Conservation (phyloP, 78 protist genomes). For the Planoprotostelium fungivorum region DNA sequence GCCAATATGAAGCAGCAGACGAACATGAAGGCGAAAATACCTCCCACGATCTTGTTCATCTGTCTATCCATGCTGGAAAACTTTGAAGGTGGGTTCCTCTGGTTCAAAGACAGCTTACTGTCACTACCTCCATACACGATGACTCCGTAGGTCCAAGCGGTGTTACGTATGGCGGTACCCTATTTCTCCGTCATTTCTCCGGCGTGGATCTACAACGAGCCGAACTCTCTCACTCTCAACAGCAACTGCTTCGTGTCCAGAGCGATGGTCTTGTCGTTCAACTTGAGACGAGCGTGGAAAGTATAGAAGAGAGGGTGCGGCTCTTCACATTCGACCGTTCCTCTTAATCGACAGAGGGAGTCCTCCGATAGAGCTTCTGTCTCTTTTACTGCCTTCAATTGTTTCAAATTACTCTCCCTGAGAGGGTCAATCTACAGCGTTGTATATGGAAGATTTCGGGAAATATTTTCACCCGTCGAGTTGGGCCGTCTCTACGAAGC, state of each 20-base stretch:
- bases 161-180: slow-evolving; percentile 65
- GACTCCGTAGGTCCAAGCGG: slow-evolving; percentile 66
- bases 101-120: slow-evolving; percentile 78
- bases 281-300: slow-evolving; percentile 58
- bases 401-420: slow-evolving; percentile 49
- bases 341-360: slow-evolving; percentile 26
- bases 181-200: not conserved
- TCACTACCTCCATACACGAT: slow-evolving; percentile 85
- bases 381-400: slow-evolving; percentile 31
- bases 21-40: slow-evolving; percentile 38
- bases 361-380: slow-evolving; percentile 13
- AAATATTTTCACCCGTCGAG: slow-evolving; percentile 86
- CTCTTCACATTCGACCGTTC: slow-evolving; percentile 67
- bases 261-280: slow-evolving; percentile 31
- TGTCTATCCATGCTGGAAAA: slow-evolving; percentile 57
- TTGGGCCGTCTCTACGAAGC: slow-evolving; percentile 89
- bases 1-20: slow-evolving; percentile 22
- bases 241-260: slow-evolving; percentile 36
- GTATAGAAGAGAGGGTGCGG: slow-evolving; percentile 70
- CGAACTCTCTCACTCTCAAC: slow-evolving; percentile 35
- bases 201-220: slow-evolving; percentile 1
- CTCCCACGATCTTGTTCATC: slow-evolving; percentile 53
- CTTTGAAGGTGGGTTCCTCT: slow-evolving; percentile 69
- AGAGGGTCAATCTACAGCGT: slow-evolving; percentile 39
- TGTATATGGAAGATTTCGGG: slow-evolving; percentile 28